These are phyloP conservation scores for Trichosporon inkin DNA, from an alignment of 1,284 basidiomycete genomes.

Conservation along the genomic window DNA sequence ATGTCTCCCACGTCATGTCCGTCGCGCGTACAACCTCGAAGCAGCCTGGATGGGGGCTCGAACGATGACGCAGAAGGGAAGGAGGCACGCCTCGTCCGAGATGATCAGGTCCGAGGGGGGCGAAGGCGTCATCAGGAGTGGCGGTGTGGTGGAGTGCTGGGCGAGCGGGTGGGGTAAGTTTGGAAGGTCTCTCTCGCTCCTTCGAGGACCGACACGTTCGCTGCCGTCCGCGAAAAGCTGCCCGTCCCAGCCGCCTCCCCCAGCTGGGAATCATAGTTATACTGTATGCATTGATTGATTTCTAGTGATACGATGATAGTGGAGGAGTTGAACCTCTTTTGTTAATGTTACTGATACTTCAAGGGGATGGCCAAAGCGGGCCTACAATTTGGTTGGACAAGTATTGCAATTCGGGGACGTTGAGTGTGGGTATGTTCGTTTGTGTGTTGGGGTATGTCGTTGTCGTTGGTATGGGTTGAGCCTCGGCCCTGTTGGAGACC, in stretches of 20 bases:
- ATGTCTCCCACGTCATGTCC: no score
- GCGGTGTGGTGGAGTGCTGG: no score
- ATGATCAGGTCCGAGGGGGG: no score
- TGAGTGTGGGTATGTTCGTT: constrained; percentile 3
- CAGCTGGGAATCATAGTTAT: neutral
- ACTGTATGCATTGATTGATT: constrained; percentile 3
- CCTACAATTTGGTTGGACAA: constrained; percentile 8
- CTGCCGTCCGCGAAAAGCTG: neutral
- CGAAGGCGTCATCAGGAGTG: no score
- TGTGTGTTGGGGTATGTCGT: constrained; percentile 10
- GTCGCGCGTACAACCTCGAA: no score
- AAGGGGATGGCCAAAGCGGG: neutral
- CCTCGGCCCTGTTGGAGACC: constrained; percentile 10
- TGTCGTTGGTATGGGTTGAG: constrained; percentile 6
- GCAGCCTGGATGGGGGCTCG: no score
- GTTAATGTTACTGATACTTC: neutral
- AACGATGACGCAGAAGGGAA: no score
- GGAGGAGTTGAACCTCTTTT: constrained; percentile 18
- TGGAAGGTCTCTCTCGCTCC: no score
- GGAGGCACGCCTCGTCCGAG: no score
- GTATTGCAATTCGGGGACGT: constrained; percentile 8
- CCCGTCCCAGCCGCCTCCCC: neutral
- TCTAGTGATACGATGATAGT: neutral
- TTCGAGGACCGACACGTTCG: no score
- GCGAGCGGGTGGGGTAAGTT: neutral